Base-by-base conservation (phyloP, 2,329 filamentous ascomycete species). In the Aspergillus sclerotialis region DNA sequence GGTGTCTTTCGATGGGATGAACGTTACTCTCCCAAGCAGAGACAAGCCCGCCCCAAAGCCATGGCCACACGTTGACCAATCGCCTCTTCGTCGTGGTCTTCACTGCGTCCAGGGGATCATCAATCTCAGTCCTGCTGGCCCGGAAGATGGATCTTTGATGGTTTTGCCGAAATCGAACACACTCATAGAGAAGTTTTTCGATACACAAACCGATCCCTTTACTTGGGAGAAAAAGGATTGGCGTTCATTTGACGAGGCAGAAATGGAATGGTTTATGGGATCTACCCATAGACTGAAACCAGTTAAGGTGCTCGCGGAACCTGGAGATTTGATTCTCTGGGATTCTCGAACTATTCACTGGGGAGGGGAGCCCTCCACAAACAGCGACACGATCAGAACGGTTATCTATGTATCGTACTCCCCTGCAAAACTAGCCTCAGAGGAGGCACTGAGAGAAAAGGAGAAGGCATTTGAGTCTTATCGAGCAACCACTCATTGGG, bases 271-370 rank as follows among this genome's bases (percentile, higher is more conserved):
- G 57, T 58, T 59, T 33, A 30, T 38, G 14, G 33, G 31, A 4
- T n/a, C n/a, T n/a, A n/a, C n/a, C n/a, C 39, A 37, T 10, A 57
- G 52, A 7, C 34, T 52, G 30, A 38, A 44, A n/a, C 48, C 50
- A 3, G 15, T 38, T 18, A 64, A 68, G 40, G 57, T 67, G 4
- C 46, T 50, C 13, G 63, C 63, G 10, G 62, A 64, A n/a, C 64
- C 65, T 0, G 65, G 65, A 9, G 65, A 68, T 24, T 44, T 68
- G 35, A 47, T 68, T 7, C 48, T 67, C 6, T 65, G 62, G 61
- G 61, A 65, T 37, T 53, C 47, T n/a, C n/a, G n/a, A n/a, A n/a
- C n/a, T n/a, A n/a, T n/a, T n/a, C n/a, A n/a, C n/a, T n/a, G n/a
- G n/a, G n/a, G n/a, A n/a, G n/a, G n/a, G n/a, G n/a, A n/a, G n/a